These are phyloP conservation scores for barrel medic (Medicago truncatula) DNA, from an alignment of 306 rosid genomes.

Conservation along the genomic window MtrunA17r5.0-ANR NC_053045.1:60356001-60356500, in stretches of 20 bases:
- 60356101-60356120: conserved; percentile 51
- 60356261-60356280: conserved; percentile 39
- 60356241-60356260: conserved; percentile 39
- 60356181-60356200: conserved; percentile 47
- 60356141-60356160: conserved; percentile 39
- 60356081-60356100: conserved; percentile 68
- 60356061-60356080: conserved; percentile 69
- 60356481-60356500: conserved; percentile 40
- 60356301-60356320: conserved; percentile 18
- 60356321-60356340: conserved; percentile 7
- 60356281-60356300: conserved; percentile 37
- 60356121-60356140: conserved; percentile 40
- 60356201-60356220: conserved; percentile 42
- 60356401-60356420: no score
- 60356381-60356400: no score
- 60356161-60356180: conserved; percentile 34
- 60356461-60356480: conserved; percentile 35
- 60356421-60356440: conserved; percentile 11
- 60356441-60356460: conserved; percentile 36
- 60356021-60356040: conserved; percentile 63
- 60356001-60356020: conserved; percentile 70
- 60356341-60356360: conserved; percentile 16
- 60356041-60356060: conserved; percentile 65
- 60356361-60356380: conserved; percentile 40
- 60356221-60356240: conserved; percentile 43